Evolutionary conservation across 108 stramenopile species (phyloP), one percentile per base, ranked within the genome.

Genomic region (Cyclotella baltica): DNA sequence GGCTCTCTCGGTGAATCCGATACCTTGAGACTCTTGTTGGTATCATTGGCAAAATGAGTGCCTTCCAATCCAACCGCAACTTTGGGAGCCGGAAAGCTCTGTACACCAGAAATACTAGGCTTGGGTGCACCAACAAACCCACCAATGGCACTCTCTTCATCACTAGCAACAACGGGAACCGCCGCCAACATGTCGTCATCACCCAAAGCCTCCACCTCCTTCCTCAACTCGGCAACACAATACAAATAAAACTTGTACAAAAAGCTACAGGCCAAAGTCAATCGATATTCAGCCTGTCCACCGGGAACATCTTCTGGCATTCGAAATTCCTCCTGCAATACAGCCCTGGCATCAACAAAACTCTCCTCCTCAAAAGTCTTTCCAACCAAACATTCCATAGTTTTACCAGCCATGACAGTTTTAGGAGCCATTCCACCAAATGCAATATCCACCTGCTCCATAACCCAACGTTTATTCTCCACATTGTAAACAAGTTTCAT

Each of bases 361-460:
- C 89, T 87, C 53, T 76, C 68, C 2, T 72, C 86, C 25, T 58
- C 75, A 38, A 97, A 86, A n/a, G 81, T 65, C 56, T 92, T 77
- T 2, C 86, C 89, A 55, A 81, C 80, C 83, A 96, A 77, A 38
- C 36, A 84, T 46, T 80, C 74, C 70, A 84, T 87, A 18, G 96
- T 92, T 67, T 85, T 58, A n/a, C 43, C 56, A 0, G 96, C 96
- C 80, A 94, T 72, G 3, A 92, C 83, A 6, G 96, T 96, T 36
- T 88, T 96, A 0, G 96, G 92, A 3, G 97, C 96, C 96, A 97
- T 96, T 15, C 98, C 97, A 29, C 98, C 98, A 86, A 94, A 98
- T 10, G 96, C 91, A 34, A 98, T 71, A 11, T 77, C 37, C 15
- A 87, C 81, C 58, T 94, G 91, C 25, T 81, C 77, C 64, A 98